These are phyloP conservation scores for Peronospora destructor DNA, from an alignment of 352 stramenopile species.

Conservation along the genomic window DNA sequence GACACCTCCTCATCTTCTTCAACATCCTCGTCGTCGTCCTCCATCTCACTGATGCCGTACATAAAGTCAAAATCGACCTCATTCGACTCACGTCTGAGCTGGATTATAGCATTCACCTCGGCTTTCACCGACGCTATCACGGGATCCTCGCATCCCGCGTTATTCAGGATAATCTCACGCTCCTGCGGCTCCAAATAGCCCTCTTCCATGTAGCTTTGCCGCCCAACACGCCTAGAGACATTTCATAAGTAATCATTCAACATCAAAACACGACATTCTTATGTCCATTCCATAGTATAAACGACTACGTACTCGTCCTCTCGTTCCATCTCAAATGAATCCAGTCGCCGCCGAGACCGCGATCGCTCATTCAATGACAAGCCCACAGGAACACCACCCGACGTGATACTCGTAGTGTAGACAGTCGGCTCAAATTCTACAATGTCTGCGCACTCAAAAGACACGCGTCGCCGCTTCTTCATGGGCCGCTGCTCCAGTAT, in stretches of 20 bases:
- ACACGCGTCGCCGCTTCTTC: conserved; percentile 64
- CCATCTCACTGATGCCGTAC: conserved; percentile 43
- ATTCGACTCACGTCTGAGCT: conserved; percentile 73
- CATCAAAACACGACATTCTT: conserved; percentile 2
- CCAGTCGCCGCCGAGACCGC: conserved; percentile 59
- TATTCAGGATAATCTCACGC: conserved; percentile 67
- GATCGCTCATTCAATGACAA: conserved; percentile 75
- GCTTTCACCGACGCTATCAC: conserved; percentile 68
- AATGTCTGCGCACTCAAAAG: conserved; percentile 76
- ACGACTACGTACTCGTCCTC: conserved; percentile 45
- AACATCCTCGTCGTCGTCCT: conserved; percentile 29
- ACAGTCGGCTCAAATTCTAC: conserved; percentile 81
- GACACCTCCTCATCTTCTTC: conserved; percentile 25
- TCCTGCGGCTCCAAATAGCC: conserved; percentile 75
- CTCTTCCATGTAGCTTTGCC: conserved; percentile 84
- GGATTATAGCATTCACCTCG: conserved; percentile 80
- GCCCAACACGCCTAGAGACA: conserved; percentile 39
- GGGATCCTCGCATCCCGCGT: conserved; percentile 64
- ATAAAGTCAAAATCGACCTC: conserved; percentile 78
- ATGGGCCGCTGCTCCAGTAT: conserved; percentile 25
- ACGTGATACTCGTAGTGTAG: conserved; percentile 77
- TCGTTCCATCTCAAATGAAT: conserved; percentile 76
- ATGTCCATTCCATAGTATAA: not conserved
- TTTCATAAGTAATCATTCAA: not conserved
- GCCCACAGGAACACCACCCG: conserved; percentile 63